Base-by-base conservation (phyloP, 2,329 filamentous ascomycete genomes). In the Sporothrix pallida region DNA sequence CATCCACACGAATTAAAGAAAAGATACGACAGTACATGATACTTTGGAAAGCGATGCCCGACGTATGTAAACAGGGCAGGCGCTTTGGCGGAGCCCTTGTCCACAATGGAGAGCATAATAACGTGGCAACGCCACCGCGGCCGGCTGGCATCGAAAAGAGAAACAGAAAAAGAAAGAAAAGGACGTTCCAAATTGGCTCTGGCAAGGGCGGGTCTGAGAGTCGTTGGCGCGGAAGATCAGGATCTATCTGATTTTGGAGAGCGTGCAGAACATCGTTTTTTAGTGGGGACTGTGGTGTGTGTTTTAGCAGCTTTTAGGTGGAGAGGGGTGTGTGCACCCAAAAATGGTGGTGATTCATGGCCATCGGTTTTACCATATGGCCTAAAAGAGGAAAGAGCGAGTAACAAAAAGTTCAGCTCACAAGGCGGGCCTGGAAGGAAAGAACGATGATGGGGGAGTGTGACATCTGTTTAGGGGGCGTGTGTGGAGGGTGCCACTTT, bases 221-320 rank as follows among this genome's bases (percentile, higher is more conserved):
- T 69, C 31, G 50, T 70, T 58, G 68, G 68, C 68, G 20, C 52
- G 52, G 68, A 70, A 56, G 68, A 70, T 70, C 67, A 70, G 67
- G 67, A 70, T 70, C 68, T 70, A 70, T 70, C 67, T 70, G 67
- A 70, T 70, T 54, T 56, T 56, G 67, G 67, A 70, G 65, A 31
- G 67, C 17, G 50, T 70, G 67, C 67, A 70, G 48, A 56, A 26
- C 48, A 54, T 58, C 37, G 68, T 46, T 70, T 60, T 37, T 37
- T 37, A 37, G 31, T 37, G 31, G 31, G 7, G 31, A n/a, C 31
- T 13, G 68, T 15, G 50, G 68, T 58, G 68, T 58, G 52, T 2
- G 52, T 23, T 68, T 52, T 68, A 70, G 67, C 26, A 23, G 9
- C 37, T 70, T 37, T 65, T 58, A 3, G 23, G 68, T 44, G 37